A percentile compares a stretch with the other conserved stretches of the same genome.
Conservation (phyloP, 768 basidiomycete genomes). For the Trametes villosa region DNA sequence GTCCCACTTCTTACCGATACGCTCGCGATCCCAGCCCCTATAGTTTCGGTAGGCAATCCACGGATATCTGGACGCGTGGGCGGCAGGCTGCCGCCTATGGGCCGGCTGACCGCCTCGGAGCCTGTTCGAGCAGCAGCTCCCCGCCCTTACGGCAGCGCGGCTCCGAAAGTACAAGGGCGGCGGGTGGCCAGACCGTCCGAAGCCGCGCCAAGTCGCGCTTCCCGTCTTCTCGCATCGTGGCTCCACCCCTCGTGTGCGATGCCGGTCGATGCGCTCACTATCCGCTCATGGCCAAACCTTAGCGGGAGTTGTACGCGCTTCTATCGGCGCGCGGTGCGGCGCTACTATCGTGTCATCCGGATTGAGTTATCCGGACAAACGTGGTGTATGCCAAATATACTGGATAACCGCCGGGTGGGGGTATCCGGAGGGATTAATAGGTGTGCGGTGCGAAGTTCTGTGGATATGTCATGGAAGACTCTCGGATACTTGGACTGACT, state of each 20-base stretch:
- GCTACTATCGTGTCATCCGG: not conserved
- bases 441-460: too few species aligned
- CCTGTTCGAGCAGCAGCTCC: not conserved
- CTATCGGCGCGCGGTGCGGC: not conserved
- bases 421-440: too few species aligned
- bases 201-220: not conserved
- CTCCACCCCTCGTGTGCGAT: conserved; percentile 9
- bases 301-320: not conserved
- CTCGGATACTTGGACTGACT: too few species aligned
- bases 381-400: too few species aligned
- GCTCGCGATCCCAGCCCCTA: too few species aligned
- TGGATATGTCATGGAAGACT: too few species aligned
- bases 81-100: not conserved
- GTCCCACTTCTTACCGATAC: too few species aligned
- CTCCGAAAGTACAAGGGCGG: conserved; percentile 3
- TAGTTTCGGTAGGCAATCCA: not conserved
- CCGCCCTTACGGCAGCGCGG: conserved; percentile 21
- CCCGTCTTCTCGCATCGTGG: conserved; percentile 1
- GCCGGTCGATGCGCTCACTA: not conserved
- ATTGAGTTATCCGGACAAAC: not conserved
- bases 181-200: not conserved
- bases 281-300: not conserved
- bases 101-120: not conserved
- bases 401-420: too few species aligned
- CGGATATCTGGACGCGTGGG: not conserved